Evolutionary conservation across 768 basidiomycete genomes (phyloP).

Genomic region (Mrakia hoshinonis): DNA sequence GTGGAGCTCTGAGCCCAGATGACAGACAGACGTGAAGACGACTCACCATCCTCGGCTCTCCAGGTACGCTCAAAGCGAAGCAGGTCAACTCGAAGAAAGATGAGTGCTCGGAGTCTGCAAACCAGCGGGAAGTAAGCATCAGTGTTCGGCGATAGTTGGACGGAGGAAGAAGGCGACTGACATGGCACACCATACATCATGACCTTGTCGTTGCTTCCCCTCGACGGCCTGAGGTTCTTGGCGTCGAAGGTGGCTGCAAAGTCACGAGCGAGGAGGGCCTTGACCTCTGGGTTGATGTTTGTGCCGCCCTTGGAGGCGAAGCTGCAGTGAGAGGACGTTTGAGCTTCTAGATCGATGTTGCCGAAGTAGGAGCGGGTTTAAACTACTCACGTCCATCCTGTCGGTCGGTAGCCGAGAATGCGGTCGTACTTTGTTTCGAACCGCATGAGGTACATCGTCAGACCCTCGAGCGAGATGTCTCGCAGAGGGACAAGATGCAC

Average conservation of each 20-base stretch:
- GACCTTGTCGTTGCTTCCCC: constrained; percentile 59
- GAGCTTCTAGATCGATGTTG: constrained; percentile 11
- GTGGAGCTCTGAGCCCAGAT: background rate
- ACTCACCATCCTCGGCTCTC: constrained; percentile 56
- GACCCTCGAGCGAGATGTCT: constrained; percentile 62
- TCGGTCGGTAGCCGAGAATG: constrained; percentile 77
- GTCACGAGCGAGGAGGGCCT: constrained; percentile 58
- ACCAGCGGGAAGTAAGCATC: background rate
- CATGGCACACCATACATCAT: constrained; percentile 68
- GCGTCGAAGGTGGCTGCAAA: constrained; percentile 62
- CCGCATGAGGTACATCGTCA: constrained; percentile 65
- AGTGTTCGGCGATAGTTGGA: constrained; percentile 60
- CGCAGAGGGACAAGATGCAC: constrained; percentile 78
- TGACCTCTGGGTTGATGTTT: constrained; percentile 55
- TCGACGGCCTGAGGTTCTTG: constrained; percentile 57
- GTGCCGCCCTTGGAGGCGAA: constrained; percentile 60
- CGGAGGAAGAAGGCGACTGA: background rate
- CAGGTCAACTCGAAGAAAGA: constrained; percentile 50
- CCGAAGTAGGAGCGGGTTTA: background rate
- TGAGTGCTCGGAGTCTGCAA: constrained; percentile 86
- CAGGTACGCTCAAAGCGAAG: constrained; percentile 71
- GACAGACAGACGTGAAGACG: background rate
- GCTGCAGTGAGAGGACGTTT: constrained; percentile 40
- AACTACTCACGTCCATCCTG: constrained; percentile 79
- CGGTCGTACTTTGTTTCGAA: constrained; percentile 63